Conservation (phyloP, 169 alveolate species). For the Toxoplasma gondii region DNA sequence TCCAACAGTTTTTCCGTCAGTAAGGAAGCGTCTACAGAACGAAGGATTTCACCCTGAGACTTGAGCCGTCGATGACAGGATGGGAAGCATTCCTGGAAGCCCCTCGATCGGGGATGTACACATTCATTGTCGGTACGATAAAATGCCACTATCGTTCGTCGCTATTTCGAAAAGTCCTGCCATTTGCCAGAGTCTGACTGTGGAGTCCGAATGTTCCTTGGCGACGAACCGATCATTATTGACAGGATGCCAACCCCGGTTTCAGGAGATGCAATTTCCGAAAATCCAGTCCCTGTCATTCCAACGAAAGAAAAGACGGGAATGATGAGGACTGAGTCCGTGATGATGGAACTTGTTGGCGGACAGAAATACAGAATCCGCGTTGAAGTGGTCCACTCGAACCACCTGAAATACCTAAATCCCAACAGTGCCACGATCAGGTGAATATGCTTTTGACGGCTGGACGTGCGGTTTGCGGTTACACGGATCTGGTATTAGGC, state of each 20-base stretch:
- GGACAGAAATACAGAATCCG: slow-evolving; percentile 82
- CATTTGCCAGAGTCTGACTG: slow-evolving; percentile 67
- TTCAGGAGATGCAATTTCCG: slow-evolving; percentile 55
- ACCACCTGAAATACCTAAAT: slow-evolving; percentile 67
- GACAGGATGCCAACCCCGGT: slow-evolving; percentile 75
- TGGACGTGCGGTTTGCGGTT: not conserved
- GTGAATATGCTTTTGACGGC: not conserved
- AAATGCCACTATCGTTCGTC: not conserved
- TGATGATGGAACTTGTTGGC: slow-evolving; percentile 81
- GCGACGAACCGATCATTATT: slow-evolving; percentile 71
- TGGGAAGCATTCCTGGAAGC: slow-evolving; percentile 80
- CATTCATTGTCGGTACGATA: slow-evolving; percentile 48
- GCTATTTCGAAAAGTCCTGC: not conserved
- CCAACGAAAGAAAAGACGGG: slow-evolving; percentile 70
- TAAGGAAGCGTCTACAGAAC: not conserved
- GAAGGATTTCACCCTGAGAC: not conserved
- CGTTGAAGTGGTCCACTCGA: slow-evolving; percentile 84
- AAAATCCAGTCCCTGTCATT: slow-evolving; percentile 67
- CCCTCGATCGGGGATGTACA: slow-evolving; percentile 75
- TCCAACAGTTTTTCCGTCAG: slow-evolving; percentile 82
- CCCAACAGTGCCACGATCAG: slow-evolving; percentile 5
- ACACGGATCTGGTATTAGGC: slow-evolving; percentile 28
- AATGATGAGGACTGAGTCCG: slow-evolving; percentile 74
- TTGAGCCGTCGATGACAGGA: not conserved
- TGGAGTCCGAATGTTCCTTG: slow-evolving; percentile 74